Conservation (phyloP, 2,329 filamentous ascomycete genomes). For the Domatiomyces globalis region DNA sequence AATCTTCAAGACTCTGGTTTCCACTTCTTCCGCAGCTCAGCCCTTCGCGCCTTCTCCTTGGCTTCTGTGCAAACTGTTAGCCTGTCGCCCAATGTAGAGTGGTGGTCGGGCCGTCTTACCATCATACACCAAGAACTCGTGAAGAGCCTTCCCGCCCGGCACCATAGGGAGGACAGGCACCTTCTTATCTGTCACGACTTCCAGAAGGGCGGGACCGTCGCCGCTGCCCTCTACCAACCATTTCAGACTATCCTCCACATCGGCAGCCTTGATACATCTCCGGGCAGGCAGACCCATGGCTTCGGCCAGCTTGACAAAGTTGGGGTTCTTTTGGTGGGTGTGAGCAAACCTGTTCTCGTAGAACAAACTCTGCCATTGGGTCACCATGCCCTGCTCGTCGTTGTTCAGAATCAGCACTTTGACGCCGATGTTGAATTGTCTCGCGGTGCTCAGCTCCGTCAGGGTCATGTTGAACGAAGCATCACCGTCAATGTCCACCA, state of each 20-base stretch:
- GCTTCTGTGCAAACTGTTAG: constrained; percentile 28
- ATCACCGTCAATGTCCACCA: constrained; percentile 93
- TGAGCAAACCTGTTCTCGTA: constrained; percentile 87
- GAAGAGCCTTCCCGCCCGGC: constrained; percentile 67
- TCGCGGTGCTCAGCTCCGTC: constrained; percentile 82
- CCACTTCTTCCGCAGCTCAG: constrained; percentile 44
- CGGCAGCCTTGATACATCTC: constrained; percentile 57
- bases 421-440: constrained; percentile 91
- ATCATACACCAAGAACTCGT: constrained; percentile 88
- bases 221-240: constrained; percentile 63
- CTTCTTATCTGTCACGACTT: constrained; percentile 73
- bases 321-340: constrained; percentile 88
- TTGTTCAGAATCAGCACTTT: constrained; percentile 95
- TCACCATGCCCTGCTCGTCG: constrained; percentile 97
- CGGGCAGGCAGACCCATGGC: constrained; percentile 76
- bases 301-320: constrained; percentile 85
- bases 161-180: constrained; percentile 94
- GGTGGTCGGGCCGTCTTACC: constrained; percentile 16
- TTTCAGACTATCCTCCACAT: constrained; percentile 62
- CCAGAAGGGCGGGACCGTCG: constrained; percentile 72
- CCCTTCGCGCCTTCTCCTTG: constrained; percentile 54
- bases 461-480: constrained; percentile 99
- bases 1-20: neutral
- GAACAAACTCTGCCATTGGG: constrained; percentile 95
- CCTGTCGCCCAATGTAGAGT: constrained; percentile 4